A percentile compares a stretch with the other conserved stretches of the same genome.
phyloP scores from a whole-genome alignment of 208 protist genomes.

The Strigomonas culicis region DNA sequence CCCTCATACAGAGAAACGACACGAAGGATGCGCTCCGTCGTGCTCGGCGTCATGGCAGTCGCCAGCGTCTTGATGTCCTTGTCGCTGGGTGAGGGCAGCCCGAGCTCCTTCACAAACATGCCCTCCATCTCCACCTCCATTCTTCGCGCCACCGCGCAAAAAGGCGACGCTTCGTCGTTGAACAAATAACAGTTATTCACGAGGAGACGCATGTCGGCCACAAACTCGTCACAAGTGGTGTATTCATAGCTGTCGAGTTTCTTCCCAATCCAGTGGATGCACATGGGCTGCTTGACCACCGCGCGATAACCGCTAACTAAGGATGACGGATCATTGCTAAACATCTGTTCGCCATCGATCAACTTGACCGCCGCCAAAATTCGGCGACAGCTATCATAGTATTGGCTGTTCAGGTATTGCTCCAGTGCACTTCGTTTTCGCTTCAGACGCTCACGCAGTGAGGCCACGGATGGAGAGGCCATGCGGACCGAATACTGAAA shows the following conservation, averaged over 20 bases:
- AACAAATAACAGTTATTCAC: slow-evolving; percentile 82
- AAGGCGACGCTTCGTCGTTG: slow-evolving; percentile 44
- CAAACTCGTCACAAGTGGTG: slow-evolving; percentile 40
- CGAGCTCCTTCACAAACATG: slow-evolving; percentile 67
- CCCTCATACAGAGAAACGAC: slow-evolving; percentile 62
- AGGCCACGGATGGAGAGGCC: neutral
- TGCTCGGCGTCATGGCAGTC: slow-evolving; percentile 19
- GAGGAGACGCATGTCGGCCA: slow-evolving; percentile 79
- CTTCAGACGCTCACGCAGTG: slow-evolving; percentile 48
- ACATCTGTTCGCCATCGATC: slow-evolving; percentile 37
- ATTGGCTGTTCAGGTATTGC: slow-evolving; percentile 45
- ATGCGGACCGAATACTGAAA: too few relatives aligned
- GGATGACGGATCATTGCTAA: slow-evolving; percentile 43
- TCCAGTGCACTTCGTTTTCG: slow-evolving; percentile 47
- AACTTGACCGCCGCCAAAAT: slow-evolving; percentile 29
- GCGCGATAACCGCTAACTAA: slow-evolving; percentile 43
- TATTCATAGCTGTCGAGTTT: slow-evolving; percentile 74
- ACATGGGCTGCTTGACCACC: slow-evolving; percentile 55
- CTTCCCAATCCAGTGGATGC: slow-evolving; percentile 48
- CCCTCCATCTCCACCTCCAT: slow-evolving; percentile 82
- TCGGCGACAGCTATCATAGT: slow-evolving; percentile 55
- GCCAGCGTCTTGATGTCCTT: slow-evolving; percentile 37
- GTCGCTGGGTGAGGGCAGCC: slow-evolving; percentile 32
- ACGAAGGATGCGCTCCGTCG: slow-evolving; percentile 21
- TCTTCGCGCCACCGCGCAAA: slow-evolving; percentile 36